Base-by-base conservation (phyloP, 768 basidiomycete genomes). In the Cytidiella melzeri region DNA sequence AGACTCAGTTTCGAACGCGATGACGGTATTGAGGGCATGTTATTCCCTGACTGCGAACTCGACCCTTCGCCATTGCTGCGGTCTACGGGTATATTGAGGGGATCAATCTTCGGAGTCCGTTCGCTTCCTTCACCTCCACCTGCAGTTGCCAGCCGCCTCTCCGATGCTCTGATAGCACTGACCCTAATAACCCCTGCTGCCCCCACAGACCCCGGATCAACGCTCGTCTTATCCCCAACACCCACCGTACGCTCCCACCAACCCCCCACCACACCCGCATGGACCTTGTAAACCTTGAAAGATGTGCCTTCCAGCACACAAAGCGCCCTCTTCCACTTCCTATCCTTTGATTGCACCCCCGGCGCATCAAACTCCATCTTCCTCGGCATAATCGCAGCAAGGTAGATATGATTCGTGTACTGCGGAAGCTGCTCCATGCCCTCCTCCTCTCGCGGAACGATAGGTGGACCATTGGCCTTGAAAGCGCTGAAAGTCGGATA, bases 221-320 rank as follows among this genome's bases (percentile, higher is more conserved):
- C 41, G 26, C 42, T 53, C 18, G 67, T 65, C 24, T 74, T 69
- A 64, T 88, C 84, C 20, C 84, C 81, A n/a, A 78, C 86, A 0
- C 87, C 87, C 12, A 89, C 78, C 40, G 73, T 76, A 52, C 70
- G 78, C 68, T 89, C 87, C 87, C 87, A 90, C 86, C 85, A 87
- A 52, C 79, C 78, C 53, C 79, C 81, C 41, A 88, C 63, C 27
- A 61, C 55, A 40, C 69, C 71, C n/a, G 76, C 72, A 28, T 71
- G 70, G 49, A 69, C 78, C 52, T 75, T 75, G 64, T 89, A 92
- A 50, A 97, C 74, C 56, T 79, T 78, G 63, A 98, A 81, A 54
- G 75, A 72, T n/a, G 96, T 97, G 41, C 96, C 96, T 60, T 96
- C 91, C 23, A 99, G 69, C 58, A 94, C 87, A 61, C 91, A 89